Conservation (phyloP, 2,329 filamentous ascomycete species). For the Amylocarpus encephaloides region DNA sequence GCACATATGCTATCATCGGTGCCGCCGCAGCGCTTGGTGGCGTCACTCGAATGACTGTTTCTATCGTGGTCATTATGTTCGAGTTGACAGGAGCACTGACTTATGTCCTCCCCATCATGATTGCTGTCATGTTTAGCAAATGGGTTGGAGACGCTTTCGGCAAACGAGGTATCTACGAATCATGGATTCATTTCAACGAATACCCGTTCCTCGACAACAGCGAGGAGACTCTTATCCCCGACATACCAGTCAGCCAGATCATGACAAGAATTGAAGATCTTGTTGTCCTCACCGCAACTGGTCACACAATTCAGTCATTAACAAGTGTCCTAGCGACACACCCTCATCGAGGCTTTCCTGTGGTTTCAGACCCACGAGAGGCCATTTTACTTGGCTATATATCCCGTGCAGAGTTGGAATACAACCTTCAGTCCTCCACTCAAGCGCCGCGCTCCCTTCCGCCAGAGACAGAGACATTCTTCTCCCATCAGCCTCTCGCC, state of each 20-base stretch:
- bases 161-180: slow-evolving; percentile 90
- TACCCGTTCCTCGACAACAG: slow-evolving; percentile 94
- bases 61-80: slow-evolving; percentile 99
- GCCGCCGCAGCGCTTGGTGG: slow-evolving; percentile 91
- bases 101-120: slow-evolving; percentile 97
- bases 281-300: slow-evolving; percentile 76
- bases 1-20: slow-evolving; percentile 93
- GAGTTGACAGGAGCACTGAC: slow-evolving; percentile 93
- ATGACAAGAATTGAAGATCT: slow-evolving; percentile 93
- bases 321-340: slow-evolving; percentile 64
- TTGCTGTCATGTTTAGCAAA: slow-evolving; percentile 95
- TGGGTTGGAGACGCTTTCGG: slow-evolving; percentile 97
- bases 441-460: slow-evolving; percentile 53
- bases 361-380: slow-evolving; percentile 71
- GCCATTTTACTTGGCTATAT: slow-evolving; percentile 88
- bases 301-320: slow-evolving; percentile 77
- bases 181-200: slow-evolving; percentile 93
- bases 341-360: slow-evolving; percentile 83
- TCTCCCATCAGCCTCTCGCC: slow-evolving; percentile 74
- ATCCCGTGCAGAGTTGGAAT: slow-evolving; percentile 80
- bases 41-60: slow-evolving; percentile 93
- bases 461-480: slow-evolving; percentile 71
- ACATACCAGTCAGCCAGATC: slow-evolving; percentile 77
- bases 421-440: slow-evolving; percentile 63
- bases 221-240: slow-evolving; percentile 70